These are phyloP conservation scores for Aphanomyces cochlioides DNA, from an alignment of 352 stramenopile species.

Conservation along the genomic window DNA sequence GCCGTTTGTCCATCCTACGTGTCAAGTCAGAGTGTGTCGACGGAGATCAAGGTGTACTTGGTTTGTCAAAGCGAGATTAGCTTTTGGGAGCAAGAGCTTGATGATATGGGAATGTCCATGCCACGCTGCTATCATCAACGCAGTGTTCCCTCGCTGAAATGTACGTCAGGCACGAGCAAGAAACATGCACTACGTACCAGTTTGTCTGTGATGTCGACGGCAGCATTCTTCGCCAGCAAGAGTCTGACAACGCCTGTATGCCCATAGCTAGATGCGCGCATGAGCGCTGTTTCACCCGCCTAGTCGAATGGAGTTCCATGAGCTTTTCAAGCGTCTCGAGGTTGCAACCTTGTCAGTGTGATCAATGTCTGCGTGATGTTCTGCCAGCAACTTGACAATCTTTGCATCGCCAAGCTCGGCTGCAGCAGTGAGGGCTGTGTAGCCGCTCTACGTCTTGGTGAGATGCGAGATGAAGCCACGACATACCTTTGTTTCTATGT, in stretches of 20 bases:
- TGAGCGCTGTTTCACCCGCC: conserved; percentile 1
- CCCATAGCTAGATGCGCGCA: conserved; percentile 1
- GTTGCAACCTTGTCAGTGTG: background rate
- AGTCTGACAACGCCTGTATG: background rate
- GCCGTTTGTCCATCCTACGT: conserved; percentile 4
- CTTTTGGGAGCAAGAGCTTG: background rate
- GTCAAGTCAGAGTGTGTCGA: background rate
- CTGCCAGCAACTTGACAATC: conserved; percentile 1
- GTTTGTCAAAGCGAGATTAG: background rate
- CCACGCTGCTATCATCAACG: conserved; percentile 7
- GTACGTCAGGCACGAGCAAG: background rate
- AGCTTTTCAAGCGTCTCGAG: background rate
- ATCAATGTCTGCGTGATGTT: background rate
- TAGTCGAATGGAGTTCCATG: background rate
- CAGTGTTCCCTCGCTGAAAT: conserved; percentile 4
- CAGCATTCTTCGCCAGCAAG: conserved; percentile 4
- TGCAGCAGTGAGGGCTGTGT: background rate
- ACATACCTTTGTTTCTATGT: conserved; percentile 12
- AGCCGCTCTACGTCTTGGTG: background rate
- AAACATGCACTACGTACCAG: background rate
- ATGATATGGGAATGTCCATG: conserved; percentile 7
- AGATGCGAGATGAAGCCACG: background rate
- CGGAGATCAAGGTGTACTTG: background rate
- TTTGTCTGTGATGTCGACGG: background rate
- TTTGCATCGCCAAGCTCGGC: conserved; percentile 9